phyloP scores from a whole-genome alignment of 352 stramenopile species.

The Phytophthora sp. region DNA sequence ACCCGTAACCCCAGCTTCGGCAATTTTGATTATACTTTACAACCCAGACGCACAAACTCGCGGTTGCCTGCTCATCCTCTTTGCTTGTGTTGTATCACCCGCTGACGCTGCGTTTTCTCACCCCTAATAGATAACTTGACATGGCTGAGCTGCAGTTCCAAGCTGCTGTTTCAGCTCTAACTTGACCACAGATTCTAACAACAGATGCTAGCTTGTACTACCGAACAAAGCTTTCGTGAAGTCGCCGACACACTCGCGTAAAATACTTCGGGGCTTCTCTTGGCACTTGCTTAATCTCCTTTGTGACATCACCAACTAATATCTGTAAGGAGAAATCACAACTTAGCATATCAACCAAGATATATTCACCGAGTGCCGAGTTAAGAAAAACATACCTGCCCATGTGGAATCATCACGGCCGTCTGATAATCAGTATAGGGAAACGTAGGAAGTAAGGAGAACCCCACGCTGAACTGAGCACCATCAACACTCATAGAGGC shows the following conservation, averaged over 20 bases:
- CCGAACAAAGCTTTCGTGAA: constrained; percentile 54
- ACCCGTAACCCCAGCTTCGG: constrained; percentile 7
- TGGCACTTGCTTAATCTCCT: constrained; percentile 53
- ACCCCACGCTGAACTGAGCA: constrained; percentile 61
- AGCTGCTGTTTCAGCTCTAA: background rate
- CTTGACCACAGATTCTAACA: too few relatives aligned
- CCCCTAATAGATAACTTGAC: constrained; percentile 49
- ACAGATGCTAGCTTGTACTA: too few relatives aligned
- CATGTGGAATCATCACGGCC: constrained; percentile 46
- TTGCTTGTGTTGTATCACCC: constrained; percentile 1
- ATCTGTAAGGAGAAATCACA: constrained; percentile 41
- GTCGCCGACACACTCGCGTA: constrained; percentile 51
- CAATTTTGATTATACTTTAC: constrained; percentile 60
- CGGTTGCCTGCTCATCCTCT: background rate
- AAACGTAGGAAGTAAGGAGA: constrained; percentile 52
- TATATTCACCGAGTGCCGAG: background rate
- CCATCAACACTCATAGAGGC: constrained; percentile 18
- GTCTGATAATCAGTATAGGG: constrained; percentile 61
- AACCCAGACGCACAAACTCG: constrained; percentile 22
- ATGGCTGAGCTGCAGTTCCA: background rate
- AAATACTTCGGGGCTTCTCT: constrained; percentile 59
- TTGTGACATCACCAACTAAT: constrained; percentile 46
- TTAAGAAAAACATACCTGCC: constrained; percentile 45
- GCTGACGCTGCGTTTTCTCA: background rate
- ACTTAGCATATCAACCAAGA: background rate